Percentiles rank a stretch among this genome's conserved stretches.
Conservation (phyloP, 2,329 filamentous ascomycete genomes). For the Venturia carpophila region DNA sequence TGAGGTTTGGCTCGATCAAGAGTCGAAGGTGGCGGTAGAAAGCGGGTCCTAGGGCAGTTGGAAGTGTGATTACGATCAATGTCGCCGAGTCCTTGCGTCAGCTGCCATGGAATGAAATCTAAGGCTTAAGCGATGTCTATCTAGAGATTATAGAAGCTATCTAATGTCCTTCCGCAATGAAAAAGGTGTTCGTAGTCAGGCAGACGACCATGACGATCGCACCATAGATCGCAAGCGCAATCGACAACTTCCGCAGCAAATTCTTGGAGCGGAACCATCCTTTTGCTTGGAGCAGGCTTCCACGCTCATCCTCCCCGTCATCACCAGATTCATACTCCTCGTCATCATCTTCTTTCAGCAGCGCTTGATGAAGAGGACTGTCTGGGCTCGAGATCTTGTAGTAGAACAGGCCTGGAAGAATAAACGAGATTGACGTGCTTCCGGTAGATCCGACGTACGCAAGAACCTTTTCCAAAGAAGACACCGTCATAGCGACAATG, state of each 20-base stretch:
- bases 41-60: no score
- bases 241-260: constrained; percentile 61
- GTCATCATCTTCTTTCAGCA: constrained; percentile 88
- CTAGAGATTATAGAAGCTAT: background rate
- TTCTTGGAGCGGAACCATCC: constrained; percentile 43
- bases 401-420: constrained; percentile 91
- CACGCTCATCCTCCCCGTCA: constrained; percentile 46
- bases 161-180: constrained; percentile 53
- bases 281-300: constrained; percentile 31
- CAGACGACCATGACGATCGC: constrained; percentile 83
- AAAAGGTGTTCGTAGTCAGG: constrained; percentile 76
- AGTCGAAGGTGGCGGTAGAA: no score
- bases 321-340: constrained; percentile 69
- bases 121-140: background rate
- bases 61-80: no score
- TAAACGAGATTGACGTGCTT: constrained; percentile 93
- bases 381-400: constrained; percentile 96
- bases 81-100: no score
- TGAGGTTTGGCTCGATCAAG: no score
- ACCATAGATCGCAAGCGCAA: constrained; percentile 76
- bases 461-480: constrained; percentile 79
- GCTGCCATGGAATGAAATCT: no score
- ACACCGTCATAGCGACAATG: constrained; percentile 81
- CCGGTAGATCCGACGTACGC: constrained; percentile 94
- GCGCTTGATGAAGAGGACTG: constrained; percentile 72